Evolutionary conservation across 2,329 filamentous ascomycete species (phyloP).

Genomic region (Aschersonia sp.): DNA sequence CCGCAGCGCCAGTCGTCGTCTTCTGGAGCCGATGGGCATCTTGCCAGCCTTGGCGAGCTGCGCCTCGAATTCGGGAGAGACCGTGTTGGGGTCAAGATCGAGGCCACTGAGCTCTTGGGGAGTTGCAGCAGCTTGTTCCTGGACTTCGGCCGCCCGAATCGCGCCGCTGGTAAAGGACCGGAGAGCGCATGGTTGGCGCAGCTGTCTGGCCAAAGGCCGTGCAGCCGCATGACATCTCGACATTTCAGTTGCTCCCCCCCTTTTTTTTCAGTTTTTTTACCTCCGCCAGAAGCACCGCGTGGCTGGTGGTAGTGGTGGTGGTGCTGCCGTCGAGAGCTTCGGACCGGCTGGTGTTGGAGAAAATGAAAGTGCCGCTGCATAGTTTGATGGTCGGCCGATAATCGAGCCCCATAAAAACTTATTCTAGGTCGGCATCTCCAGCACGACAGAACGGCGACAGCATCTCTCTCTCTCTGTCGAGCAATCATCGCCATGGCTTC

Average conservation of each 20-base stretch:
- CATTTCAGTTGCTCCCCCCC: constrained; percentile 22
- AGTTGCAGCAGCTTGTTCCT: constrained; percentile 5
- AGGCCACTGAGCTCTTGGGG: constrained; percentile 17
- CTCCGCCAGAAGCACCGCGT: no score
- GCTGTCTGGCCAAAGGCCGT: constrained; percentile 39
- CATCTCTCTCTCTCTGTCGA: no score
- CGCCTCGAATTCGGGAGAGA: constrained; percentile 37
- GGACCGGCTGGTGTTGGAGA: no score
- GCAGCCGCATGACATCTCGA: constrained; percentile 44
- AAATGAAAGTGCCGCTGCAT: no score
- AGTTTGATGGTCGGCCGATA: no score
- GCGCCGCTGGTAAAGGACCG: constrained; percentile 21
- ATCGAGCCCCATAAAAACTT: no score
- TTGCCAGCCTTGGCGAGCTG: constrained; percentile 59
- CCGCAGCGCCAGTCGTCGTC: constrained; percentile 62
- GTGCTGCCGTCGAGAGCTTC: no score
- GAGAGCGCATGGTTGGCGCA: constrained; percentile 25
- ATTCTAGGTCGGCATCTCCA: no score
- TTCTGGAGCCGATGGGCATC: constrained; percentile 67
- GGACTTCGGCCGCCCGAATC: constrained; percentile 14
- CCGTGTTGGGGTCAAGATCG: constrained; percentile 52
- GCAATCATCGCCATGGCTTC: constrained; percentile 2
- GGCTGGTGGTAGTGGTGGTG: no score
- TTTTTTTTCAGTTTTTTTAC: no score
- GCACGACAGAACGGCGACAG: no score